These are phyloP conservation scores for Peronospora belbahrii DNA, from an alignment of 352 stramenopile genomes.

Conservation along the genomic window DNA sequence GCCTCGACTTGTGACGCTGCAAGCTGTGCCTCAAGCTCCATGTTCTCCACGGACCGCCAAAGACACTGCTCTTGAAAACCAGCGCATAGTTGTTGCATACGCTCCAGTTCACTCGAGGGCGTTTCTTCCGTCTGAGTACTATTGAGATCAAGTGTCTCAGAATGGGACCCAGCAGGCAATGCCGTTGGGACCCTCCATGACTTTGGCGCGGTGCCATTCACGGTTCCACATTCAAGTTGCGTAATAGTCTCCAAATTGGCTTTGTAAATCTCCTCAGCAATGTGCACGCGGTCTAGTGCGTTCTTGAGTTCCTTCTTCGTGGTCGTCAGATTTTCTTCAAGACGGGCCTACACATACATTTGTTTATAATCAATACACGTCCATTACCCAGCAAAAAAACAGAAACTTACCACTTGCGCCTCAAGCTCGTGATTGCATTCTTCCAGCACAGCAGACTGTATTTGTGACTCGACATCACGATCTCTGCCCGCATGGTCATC, in stretches of 20 bases:
- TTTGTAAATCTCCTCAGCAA: conserved; percentile 55
- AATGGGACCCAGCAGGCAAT: background rate
- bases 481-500: conserved; percentile 1
- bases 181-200: background rate
- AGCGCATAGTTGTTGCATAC: conserved; percentile 40
- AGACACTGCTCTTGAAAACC: conserved; percentile 73
- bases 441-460: conserved; percentile 13
- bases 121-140: conserved; percentile 6
- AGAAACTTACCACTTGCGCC: conserved; percentile 33
- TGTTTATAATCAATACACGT: background rate
- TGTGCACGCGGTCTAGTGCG: conserved; percentile 32
- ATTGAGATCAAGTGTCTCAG: conserved; percentile 7
- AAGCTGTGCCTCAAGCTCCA: conserved; percentile 46
- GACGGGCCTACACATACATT: conserved; percentile 10
- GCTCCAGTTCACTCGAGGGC: conserved; percentile 31
- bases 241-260: conserved; percentile 57
- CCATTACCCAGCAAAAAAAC: background rate
- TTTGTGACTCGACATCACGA: conserved; percentile 4
- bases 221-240: conserved; percentile 30
- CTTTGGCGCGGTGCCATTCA: background rate
- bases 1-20: conserved; percentile 23
- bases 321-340: conserved; percentile 27
- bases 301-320: conserved; percentile 34
- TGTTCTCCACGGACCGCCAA: conserved; percentile 62
- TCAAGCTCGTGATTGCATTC: conserved; percentile 26